phyloP scores from a whole-genome alignment of 202 grass and related monocot genomes.

The Musa balbisiana region DNA sequence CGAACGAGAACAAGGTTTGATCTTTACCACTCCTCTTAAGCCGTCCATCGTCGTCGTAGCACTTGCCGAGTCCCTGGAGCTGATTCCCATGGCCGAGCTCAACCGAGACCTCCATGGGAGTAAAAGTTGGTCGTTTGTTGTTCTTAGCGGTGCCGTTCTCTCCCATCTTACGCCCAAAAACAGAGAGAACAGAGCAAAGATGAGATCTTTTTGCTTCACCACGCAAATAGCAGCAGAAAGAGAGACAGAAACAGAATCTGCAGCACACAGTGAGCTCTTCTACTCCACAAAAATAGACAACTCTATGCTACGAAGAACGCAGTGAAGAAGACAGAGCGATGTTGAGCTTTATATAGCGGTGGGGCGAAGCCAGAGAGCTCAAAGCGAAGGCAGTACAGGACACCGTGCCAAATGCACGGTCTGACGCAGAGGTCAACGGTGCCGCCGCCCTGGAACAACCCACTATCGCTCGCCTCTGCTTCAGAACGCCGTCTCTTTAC shows the following conservation, averaged over 20 bases:
- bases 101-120: conserved; percentile 6
- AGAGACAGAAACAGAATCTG: no score
- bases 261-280: no score
- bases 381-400: neutral
- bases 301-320: neutral
- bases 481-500: neutral
- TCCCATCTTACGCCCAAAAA: neutral
- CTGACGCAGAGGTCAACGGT: neutral
- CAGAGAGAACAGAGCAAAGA: neutral
- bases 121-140: neutral
- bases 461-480: no score
- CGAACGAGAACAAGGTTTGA: neutral
- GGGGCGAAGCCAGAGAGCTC: neutral
- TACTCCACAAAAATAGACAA: no score
- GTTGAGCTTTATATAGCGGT: neutral
- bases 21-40: conserved; percentile 13
- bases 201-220: neutral
- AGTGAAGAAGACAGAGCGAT: neutral
- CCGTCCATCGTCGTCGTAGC: conserved; percentile 15
- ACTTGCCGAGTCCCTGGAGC: conserved; percentile 2
- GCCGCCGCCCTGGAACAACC: no score
- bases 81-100: neutral
- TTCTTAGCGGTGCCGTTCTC: neutral
- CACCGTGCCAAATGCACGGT: no score
- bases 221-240: neutral